Evolutionary conservation across 1,284 basidiomycete genomes (phyloP), one percentile per base, ranked within the genome.

Genomic region (Cutaneotrichosporon sp.): DNA sequence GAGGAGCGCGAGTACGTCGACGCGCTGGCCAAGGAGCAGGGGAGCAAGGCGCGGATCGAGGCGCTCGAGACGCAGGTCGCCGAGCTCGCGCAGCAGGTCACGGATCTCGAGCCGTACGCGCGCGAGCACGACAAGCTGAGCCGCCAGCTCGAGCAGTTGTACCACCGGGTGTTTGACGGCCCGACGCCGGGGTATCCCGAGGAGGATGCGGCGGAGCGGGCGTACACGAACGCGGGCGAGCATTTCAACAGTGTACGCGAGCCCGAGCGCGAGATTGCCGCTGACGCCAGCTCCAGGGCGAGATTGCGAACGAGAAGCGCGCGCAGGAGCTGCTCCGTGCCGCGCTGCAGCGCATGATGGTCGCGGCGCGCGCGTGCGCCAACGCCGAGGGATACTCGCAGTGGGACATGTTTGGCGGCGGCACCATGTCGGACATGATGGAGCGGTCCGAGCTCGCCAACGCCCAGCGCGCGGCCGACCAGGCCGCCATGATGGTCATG

Each of bases 1-100:
- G 69, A 69, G 58, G 66, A 71, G 60, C 58, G 58, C 22, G 66
- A 69, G 47, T 71, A 72, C 46, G 25, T 69, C 27, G 64, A 64
- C 3, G 68, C 62, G n/a, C 56, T 72, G 20, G 53, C 50, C 16
- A 51, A 62, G 24, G 67, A 69, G 51, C 58, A 67, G 43, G 59
- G 54, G 45, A 59, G 56, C 31, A 38, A 64, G 29, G 59, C 60
- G 11, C 65, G 69, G 29, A 64, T 67, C 43, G 59, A 62, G 18
- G 52, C 59, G 22, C 50, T 72, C 59, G 59, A 59, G 31, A 20
- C 22, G 22, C 66, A 69, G 58, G 46, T 69, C 3, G 45, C 20
- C 7, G 49, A 58, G 25, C 54, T 65, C 11, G 10, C 33, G 16
- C 29, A 47, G 25, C 49, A 61, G 50, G 56, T 65, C n/a, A 31